phyloP scores from a whole-genome alignment of 805 yeast species.

The Diddensiella transvaalensis region DNA sequence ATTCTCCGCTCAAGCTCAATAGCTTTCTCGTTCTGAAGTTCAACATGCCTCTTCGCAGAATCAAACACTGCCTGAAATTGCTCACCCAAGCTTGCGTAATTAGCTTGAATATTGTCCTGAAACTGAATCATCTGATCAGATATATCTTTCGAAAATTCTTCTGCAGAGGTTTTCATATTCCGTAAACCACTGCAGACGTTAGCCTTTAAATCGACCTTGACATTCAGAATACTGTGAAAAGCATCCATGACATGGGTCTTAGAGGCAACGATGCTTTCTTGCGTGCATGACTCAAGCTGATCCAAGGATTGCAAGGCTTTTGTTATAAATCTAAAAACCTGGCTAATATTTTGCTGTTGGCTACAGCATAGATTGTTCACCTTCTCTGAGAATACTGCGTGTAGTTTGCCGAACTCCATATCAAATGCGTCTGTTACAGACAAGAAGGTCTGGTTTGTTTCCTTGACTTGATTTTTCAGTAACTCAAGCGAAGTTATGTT shows the following conservation, averaged over 20 bases:
- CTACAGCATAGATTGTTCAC: background rate
- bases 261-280: background rate
- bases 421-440: background rate
- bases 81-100: background rate
- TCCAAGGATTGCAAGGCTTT: background rate
- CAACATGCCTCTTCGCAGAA: background rate
- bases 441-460: background rate
- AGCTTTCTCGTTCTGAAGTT: background rate
- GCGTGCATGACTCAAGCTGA: background rate
- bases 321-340: background rate
- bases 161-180: background rate
- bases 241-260: background rate
- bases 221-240: background rate
- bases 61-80: conserved; percentile 1
- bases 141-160: background rate
- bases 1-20: too few species aligned
- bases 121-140: background rate
- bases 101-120: conserved; percentile 1
- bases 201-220: background rate
- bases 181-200: background rate
- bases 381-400: background rate
- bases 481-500: background rate
- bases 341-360: background rate
- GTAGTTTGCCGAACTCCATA: background rate
- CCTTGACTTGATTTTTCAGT: background rate